phyloP scores from a whole-genome alignment of 2,329 filamentous ascomycete species.

The Paramyrothecium roridum region DNA sequence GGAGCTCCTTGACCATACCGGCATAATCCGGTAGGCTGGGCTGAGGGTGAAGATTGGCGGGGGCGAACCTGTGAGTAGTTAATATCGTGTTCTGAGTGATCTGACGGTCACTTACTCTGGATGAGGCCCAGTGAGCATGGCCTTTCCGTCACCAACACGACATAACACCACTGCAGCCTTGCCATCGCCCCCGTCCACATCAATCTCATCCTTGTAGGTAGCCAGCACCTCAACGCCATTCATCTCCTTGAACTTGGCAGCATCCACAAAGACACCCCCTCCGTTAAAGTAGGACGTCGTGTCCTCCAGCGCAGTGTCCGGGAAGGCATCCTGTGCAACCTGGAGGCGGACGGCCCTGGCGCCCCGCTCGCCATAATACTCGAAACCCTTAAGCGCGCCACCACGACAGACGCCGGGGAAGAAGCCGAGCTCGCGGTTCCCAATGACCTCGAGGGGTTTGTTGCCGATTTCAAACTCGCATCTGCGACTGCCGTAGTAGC shows the following conservation, averaged over 20 bases:
- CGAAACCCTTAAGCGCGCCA: constrained; percentile 83
- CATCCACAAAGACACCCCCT: constrained; percentile 88
- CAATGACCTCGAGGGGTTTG: constrained; percentile 74
- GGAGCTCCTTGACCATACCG: constrained; percentile 64
- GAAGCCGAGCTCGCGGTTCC: constrained; percentile 80
- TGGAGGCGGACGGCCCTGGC: constrained; percentile 69
- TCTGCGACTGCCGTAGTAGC: constrained; percentile 77
- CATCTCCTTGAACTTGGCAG: constrained; percentile 54
- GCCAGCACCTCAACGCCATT: constrained; percentile 76
- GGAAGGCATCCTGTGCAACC: constrained; percentile 60
- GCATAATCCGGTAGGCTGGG: constrained; percentile 67
- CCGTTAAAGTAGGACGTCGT: constrained; percentile 90
- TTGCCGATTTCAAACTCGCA: constrained; percentile 95
- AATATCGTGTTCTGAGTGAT: background rate
- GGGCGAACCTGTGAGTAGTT: constrained; percentile 66
- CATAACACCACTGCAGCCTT: constrained; percentile 81
- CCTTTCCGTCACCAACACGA: constrained; percentile 75
- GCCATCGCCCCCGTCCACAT: constrained; percentile 71
- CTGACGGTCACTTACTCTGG: constrained; percentile 63
- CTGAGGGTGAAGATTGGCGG: constrained; percentile 69
- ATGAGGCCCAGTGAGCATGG: constrained; percentile 81
- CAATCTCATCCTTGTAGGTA: constrained; percentile 69
- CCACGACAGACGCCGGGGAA: constrained; percentile 85
- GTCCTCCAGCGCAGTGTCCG: constrained; percentile 51
- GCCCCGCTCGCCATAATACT: constrained; percentile 84